Conservation (phyloP, 1,284 basidiomycete species). For the Ganoderma meredithae region DNA sequence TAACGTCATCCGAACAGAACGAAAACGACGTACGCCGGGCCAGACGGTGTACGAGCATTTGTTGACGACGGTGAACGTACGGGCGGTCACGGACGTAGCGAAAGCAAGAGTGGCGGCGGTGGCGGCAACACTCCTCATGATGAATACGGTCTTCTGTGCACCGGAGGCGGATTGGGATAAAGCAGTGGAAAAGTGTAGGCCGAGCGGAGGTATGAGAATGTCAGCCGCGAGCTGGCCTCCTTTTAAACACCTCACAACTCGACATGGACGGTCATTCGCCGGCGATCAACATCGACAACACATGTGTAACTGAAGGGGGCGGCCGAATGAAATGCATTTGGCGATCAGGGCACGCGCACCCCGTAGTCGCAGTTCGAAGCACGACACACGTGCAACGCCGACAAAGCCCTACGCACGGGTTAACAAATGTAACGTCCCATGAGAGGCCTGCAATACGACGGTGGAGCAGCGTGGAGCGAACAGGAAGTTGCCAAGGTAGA, state of each 20-base stretch:
- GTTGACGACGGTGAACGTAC: constrained; percentile 34
- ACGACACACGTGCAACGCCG: not conserved
- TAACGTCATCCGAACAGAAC: no score
- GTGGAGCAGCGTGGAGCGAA: not conserved
- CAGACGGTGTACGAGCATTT: constrained; percentile 33
- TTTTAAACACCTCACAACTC: constrained; percentile 4
- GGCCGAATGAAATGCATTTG: not conserved
- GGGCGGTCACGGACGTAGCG: constrained; percentile 17
- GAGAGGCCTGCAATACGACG: not conserved
- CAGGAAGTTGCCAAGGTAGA: not conserved
- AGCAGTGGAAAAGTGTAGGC: not conserved
- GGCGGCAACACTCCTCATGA: constrained; percentile 19
- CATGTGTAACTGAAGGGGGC: not conserved
- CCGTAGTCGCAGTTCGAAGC: not conserved
- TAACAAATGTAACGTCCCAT: not conserved
- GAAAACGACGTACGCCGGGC: constrained; percentile 21
- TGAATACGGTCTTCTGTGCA: not conserved
- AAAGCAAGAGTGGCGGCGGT: constrained; percentile 14
- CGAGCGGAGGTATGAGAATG: not conserved
- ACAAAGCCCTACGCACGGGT: not conserved
- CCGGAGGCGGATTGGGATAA: not conserved
- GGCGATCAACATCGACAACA: not conserved
- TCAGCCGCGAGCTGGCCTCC: not conserved
- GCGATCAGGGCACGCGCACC: constrained; percentile 2
- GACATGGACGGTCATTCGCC: not conserved